Base-by-base conservation (phyloP, 2,329 filamentous ascomycete genomes). In the Tolypocladium ovalisporum region DNA sequence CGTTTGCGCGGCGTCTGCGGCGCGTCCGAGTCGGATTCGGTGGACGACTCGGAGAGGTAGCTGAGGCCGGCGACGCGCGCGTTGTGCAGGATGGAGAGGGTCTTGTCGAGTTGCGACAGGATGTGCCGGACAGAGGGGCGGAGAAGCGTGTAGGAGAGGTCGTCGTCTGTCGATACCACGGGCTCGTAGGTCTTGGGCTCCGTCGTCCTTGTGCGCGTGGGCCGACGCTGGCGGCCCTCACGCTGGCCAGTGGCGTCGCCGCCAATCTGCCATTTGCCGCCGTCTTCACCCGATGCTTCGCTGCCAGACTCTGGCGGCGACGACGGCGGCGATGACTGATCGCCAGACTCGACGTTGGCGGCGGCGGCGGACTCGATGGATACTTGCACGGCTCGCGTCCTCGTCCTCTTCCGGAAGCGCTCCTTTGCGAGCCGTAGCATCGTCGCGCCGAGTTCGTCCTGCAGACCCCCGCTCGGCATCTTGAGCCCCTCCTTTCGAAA, bases 81-180 rank as follows among this genome's bases (percentile, higher is more conserved):
- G 58, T 85, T 82, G 66, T 92, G 89, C 17, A 97, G 76, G 4
- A 85, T 82, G 35, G 78, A 75, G 7, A 96, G 79, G 0, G 93
- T 78, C 6, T 76, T 70, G 63, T 97, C 90, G 1, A 96, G 68
- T 39, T 84, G 82, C 1, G 77, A 72, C 10, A 96, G 76, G 19
- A 92, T 80, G 62, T 89, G 86, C n/a, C 85, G 79, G 13, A 88
- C 79, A 0, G 83, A 79, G 0, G 90, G 89, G 0, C 79, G 79
- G 19, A 96, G 74, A 6, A 95, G 75, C 1, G 71, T 68, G 58
- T 79, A 75, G 0, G 89, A 88, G 53, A 77, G 68, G 1, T 88
- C 84, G 62, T 96, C 90, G 63, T 96, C 86, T 1, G 83, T 79
- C 9, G 87, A 80, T 6, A 89, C 71, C 2, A 79, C 75, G 0